These are phyloP conservation scores for Macrolepiota dolichaula DNA, from an alignment of 768 basidiomycete species.

Conservation along the genomic window DNA sequence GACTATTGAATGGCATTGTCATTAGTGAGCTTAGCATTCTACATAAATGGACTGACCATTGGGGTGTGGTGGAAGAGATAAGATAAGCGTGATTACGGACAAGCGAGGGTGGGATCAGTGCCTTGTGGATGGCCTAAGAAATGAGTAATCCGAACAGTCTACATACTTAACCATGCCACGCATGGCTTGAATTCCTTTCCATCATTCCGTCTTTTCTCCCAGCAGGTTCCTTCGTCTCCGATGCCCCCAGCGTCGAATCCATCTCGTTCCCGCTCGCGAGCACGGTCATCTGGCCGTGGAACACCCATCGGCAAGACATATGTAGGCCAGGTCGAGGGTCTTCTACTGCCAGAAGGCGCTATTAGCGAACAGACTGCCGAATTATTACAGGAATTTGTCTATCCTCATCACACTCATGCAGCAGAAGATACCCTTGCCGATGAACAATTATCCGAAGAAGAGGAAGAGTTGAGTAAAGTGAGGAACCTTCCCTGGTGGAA, in stretches of 20 bases:
- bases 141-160: conserved; percentile 9
- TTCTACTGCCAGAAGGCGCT: conserved; percentile 41
- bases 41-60: conserved; percentile 30
- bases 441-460: conserved; percentile 20
- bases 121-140: neutral
- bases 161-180: neutral
- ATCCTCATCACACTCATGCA: conserved; percentile 27
- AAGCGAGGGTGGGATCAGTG: neutral
- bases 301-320: conserved; percentile 19
- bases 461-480: conserved; percentile 19
- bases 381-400: conserved; percentile 41
- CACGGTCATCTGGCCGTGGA: neutral
- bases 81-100: conserved; percentile 21
- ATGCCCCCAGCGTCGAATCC: conserved; percentile 2
- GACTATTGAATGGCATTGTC: conserved; percentile 36
- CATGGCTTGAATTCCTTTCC: neutral
- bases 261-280: neutral
- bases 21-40: conserved; percentile 9
- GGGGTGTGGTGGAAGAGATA: conserved; percentile 23
- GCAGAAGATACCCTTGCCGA: conserved; percentile 14
- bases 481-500: conserved; percentile 67
- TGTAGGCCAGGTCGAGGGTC: conserved; percentile 29
- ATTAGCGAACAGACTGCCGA: conserved; percentile 45
- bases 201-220: neutral
- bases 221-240: neutral